A percentile compares a stretch with the other conserved stretches of the same genome.
phyloP scores from a whole-genome alignment of 352 stramenopile species.

The Pythium plurisporium region DNA sequence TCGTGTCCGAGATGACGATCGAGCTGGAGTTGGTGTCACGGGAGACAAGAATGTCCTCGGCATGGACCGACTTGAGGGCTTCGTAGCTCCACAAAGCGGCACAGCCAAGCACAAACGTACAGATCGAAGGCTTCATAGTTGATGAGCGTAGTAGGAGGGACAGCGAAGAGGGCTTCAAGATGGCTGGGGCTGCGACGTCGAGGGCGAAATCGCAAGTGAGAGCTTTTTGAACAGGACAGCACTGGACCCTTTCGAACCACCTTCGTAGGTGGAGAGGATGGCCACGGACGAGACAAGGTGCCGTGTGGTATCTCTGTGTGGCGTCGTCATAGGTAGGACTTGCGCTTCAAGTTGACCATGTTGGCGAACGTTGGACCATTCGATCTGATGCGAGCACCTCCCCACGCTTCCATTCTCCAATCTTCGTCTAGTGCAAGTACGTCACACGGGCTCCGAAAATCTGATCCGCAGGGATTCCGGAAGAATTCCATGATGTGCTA shows the following conservation, averaged over 20 bases:
- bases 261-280: too few species aligned
- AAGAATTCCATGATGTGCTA: too few species aligned
- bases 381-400: background rate
- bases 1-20: background rate
- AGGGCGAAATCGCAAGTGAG: slow-evolving; percentile 10
- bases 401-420: background rate
- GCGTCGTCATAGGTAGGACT: too few species aligned
- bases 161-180: too few species aligned
- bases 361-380: background rate
- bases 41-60: slow-evolving; percentile 2
- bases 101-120: background rate
- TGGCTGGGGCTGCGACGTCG: background rate
- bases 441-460: background rate
- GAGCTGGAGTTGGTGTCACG: background rate
- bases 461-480: background rate
- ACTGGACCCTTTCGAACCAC: too few species aligned
- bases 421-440: background rate
- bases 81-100: slow-evolving; percentile 1
- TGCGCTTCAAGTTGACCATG: background rate
- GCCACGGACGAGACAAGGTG: too few species aligned
- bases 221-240: too few species aligned
- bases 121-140: slow-evolving; percentile 17
- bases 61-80: background rate
- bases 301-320: too few species aligned
- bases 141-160: background rate